Evolutionary conservation across 2,329 filamentous ascomycete species (phyloP), one percentile per base, ranked within the genome.

Genomic region (Thyridium curvatum): DNA sequence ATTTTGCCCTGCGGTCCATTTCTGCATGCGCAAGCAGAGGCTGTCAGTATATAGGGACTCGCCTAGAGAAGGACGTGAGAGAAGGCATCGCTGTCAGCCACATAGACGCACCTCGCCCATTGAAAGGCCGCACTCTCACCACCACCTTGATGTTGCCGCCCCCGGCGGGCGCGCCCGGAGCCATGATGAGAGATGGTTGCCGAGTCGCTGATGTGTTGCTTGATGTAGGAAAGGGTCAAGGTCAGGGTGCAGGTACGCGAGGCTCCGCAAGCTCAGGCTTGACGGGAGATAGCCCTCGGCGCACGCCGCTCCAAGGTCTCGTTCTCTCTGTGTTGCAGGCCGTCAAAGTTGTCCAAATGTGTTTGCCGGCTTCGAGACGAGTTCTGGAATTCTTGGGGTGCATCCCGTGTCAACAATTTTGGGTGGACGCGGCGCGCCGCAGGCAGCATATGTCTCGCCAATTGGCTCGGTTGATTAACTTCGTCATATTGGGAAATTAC

Each of bases 91-190:
- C 21, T 10, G 21, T 26, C 21, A 6, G 21, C 21, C n/a, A n/a
- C n/a, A n/a, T n/a, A n/a, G 14, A 49, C 57, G 50, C 72, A 91
- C 89, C 88, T 91, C 90, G 82, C 57, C 80, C 82, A 65, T 98
- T 98, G 70, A 98, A 98, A 37, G 93, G 93, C 60, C 93, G 81
- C 54, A 86, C 83, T 69, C 93, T 82, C 72, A 98, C 93, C 73
- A 98, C 93, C 70, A 98, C 93, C 82, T 98, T 98, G 65, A 98
- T 98, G 61, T 98, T 98, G 60, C 93, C 89, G 52, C 77, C 69
- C 45, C 70, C 44, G 44, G 51, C 46, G 34, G 42, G 38, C 34
- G 45, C 49, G 48, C 47, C 74, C 52, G 77, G 71, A 56, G 78
- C 74, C 82, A 86, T 86, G 56, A 42, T 61, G 53, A 46, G 30